These are phyloP conservation scores for Raphanus sativus DNA, from an alignment of 345 rosid species.

Conservation along the genomic window DNA sequence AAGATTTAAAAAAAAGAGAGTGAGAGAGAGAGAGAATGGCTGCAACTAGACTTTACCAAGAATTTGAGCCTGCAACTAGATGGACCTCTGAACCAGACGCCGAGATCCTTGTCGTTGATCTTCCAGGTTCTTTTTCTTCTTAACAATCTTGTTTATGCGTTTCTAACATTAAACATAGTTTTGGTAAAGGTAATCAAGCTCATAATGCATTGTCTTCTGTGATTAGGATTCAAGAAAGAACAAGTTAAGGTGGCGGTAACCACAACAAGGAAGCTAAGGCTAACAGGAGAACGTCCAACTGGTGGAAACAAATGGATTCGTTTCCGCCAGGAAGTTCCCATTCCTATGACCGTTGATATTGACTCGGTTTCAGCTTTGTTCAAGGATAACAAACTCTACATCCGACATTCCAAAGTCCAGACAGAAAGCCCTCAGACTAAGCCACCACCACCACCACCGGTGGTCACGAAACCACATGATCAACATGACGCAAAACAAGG, in stretches of 20 bases:
- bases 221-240: conserved; percentile 42
- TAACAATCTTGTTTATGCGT: neutral
- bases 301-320: conserved; percentile 43
- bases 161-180: conserved; percentile 3
- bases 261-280: conserved; percentile 33
- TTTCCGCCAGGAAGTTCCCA: conserved; percentile 32
- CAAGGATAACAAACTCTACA: conserved; percentile 42
- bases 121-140: conserved; percentile 37
- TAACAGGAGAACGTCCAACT: conserved; percentile 39
- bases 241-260: conserved; percentile 38
- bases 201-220: conserved; percentile 21
- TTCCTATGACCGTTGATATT: conserved; percentile 30
- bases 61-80: conserved; percentile 36
- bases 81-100: conserved; percentile 39
- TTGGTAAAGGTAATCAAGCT: neutral
- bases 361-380: conserved; percentile 39
- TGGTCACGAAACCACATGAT: conserved; percentile 16
- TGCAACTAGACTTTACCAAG: conserved; percentile 32
- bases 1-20: neutral
- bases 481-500: conserved; percentile 21
- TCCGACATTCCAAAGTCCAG: conserved; percentile 32
- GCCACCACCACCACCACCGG: conserved; percentile 17
- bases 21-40: conserved; percentile 24
- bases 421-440: conserved; percentile 27
- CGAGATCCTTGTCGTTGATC: conserved; percentile 39